phyloP scores from a whole-genome alignment of 2,329 filamentous ascomycete genomes.

The Septoria petroselini region DNA sequence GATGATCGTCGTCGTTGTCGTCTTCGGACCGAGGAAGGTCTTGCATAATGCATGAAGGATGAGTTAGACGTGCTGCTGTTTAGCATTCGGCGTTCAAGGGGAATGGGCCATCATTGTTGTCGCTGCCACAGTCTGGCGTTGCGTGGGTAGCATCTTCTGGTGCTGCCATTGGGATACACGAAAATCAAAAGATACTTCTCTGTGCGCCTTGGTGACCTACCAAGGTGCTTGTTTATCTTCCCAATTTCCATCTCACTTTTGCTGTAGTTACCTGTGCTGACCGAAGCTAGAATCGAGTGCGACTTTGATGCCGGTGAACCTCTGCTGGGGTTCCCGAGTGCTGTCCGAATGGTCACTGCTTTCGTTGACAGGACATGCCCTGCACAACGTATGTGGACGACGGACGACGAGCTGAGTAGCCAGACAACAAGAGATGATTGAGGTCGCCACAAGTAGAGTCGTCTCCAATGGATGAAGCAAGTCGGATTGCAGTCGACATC shows the following conservation, averaged over 20 bases:
- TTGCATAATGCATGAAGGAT: conserved; percentile 4
- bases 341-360: too few species aligned
- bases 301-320: too few species aligned
- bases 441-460: too few species aligned
- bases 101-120: background rate
- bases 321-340: too few species aligned
- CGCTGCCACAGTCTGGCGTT: conserved; percentile 7
- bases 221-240: conserved; percentile 15
- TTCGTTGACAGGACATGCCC: too few species aligned
- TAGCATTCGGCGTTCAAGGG: conserved; percentile 9
- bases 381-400: too few species aligned
- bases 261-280: background rate
- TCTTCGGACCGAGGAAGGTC: conserved; percentile 13
- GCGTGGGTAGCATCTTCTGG: background rate
- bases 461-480: too few species aligned
- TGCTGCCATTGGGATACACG: conserved; percentile 2
- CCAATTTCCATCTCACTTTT: conserved; percentile 3
- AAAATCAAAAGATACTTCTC: conserved; percentile 11
- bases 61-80: conserved; percentile 2
- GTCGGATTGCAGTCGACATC: too few species aligned
- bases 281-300: too few species aligned
- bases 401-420: too few species aligned
- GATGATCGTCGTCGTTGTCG: background rate
- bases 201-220: conserved; percentile 13
- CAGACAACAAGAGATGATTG: too few species aligned